Evolutionary conservation across 768 basidiomycete genomes (phyloP).

Genomic region (Lactarius pseudohatsudake): DNA sequence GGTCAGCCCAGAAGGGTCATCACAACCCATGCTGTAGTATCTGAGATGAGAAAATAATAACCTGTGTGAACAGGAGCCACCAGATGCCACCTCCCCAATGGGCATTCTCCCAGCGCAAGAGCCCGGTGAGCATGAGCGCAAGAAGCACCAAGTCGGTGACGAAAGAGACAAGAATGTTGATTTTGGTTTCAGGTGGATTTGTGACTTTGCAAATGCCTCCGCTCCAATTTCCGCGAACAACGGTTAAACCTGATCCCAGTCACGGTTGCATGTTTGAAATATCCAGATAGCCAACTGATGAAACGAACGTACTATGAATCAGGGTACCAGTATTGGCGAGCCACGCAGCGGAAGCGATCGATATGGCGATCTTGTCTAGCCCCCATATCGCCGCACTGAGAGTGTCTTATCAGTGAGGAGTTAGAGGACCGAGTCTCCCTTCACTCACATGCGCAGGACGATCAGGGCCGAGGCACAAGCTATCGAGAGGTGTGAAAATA

Average conservation of each 20-base stretch:
- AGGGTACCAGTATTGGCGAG: neutral
- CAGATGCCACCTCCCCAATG: neutral
- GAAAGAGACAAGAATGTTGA: slow-evolving; percentile 1
- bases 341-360: neutral
- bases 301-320: neutral
- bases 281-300: neutral
- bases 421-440: neutral
- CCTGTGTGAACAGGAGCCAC: slow-evolving; percentile 10
- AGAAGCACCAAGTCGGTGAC: slow-evolving; percentile 5
- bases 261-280: neutral
- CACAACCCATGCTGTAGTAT: neutral
- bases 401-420: neutral
- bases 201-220: neutral
- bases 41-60: neutral
- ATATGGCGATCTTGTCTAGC: slow-evolving; percentile 3
- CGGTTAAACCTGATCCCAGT: neutral
- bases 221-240: neutral
- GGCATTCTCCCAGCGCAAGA: slow-evolving; percentile 11
- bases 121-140: slow-evolving; percentile 3
- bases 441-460: slow-evolving; percentile 22
- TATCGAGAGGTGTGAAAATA: slow-evolving; percentile 2
- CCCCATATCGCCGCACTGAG: slow-evolving; percentile 15
- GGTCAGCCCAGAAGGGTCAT: neutral
- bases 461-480: slow-evolving; percentile 13
- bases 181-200: neutral